phyloP scores from a whole-genome alignment of 2,329 filamentous ascomycete genomes.

The Botrytis deweyae region DNA sequence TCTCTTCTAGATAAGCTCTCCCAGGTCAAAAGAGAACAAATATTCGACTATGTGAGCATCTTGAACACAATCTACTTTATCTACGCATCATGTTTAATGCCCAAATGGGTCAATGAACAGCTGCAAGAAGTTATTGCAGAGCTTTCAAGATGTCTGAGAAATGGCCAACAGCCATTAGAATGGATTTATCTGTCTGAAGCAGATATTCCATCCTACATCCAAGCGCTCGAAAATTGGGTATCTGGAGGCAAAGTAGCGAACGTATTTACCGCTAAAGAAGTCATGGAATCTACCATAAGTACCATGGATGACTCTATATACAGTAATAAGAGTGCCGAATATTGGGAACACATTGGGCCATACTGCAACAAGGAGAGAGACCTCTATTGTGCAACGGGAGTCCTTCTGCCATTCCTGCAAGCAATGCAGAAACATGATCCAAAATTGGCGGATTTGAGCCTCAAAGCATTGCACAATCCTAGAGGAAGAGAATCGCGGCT shows the following conservation, averaged over 20 bases:
- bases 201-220: conserved; percentile 2
- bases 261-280: background rate
- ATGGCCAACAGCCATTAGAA: background rate
- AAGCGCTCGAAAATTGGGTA: background rate
- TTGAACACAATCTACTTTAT: background rate
- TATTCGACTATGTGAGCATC: background rate
- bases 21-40: background rate
- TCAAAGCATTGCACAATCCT: background rate
- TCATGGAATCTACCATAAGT: background rate
- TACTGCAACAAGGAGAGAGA: background rate
- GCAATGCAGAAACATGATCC: background rate
- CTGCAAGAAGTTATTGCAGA: conserved; percentile 1
- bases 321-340: background rate
- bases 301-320: background rate
- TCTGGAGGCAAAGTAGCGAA: background rate
- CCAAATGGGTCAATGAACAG: background rate
- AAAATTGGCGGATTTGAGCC: background rate
- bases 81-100: background rate
- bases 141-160: background rate
- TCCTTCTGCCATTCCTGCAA: background rate
- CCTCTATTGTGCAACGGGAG: background rate
- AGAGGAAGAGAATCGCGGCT: background rate
- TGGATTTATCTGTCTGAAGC: background rate
- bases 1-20: conserved; percentile 1
- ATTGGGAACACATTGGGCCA: background rate